These are phyloP conservation scores for Miscanthus lutarioriparius DNA, from an alignment of 176 grass and related monocot genomes.

Conservation along the genomic window DNA sequence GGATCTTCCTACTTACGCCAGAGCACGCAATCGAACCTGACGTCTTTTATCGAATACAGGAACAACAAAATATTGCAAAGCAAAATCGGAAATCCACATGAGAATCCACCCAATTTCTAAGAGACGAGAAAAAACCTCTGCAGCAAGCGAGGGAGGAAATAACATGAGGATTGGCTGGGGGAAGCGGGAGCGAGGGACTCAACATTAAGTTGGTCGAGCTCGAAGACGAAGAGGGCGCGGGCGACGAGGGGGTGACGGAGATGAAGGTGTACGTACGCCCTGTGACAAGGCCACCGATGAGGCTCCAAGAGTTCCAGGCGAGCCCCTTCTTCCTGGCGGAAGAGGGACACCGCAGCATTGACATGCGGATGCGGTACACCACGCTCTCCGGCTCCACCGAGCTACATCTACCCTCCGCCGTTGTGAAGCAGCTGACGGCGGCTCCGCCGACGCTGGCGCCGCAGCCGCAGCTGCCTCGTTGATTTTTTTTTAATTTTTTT, in stretches of 20 bases:
- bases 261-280: constrained; percentile 42
- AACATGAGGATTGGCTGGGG: neutral
- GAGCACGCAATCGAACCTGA: neutral
- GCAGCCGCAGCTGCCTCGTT: too few relatives aligned
- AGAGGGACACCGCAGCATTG: constrained; percentile 45
- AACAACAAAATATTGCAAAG: neutral
- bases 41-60: too few relatives aligned
- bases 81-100: neutral
- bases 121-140: neutral
- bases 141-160: neutral
- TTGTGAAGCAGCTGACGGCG: constrained; percentile 37
- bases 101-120: neutral
- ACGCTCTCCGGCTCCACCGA: constrained; percentile 31
- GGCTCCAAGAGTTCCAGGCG: constrained; percentile 43
- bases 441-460: neutral
- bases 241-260: neutral
- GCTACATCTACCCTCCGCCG: neutral
- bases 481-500: too few relatives aligned
- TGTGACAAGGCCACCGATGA: constrained; percentile 40
- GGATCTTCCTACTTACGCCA: neutral
- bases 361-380: constrained; percentile 33
- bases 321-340: neutral
- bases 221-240: neutral
- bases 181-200: neutral
- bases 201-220: constrained; percentile 9